Evolutionary conservation across 1,284 basidiomycete species (phyloP).

Genomic region (Butyriboletus regius): DNA sequence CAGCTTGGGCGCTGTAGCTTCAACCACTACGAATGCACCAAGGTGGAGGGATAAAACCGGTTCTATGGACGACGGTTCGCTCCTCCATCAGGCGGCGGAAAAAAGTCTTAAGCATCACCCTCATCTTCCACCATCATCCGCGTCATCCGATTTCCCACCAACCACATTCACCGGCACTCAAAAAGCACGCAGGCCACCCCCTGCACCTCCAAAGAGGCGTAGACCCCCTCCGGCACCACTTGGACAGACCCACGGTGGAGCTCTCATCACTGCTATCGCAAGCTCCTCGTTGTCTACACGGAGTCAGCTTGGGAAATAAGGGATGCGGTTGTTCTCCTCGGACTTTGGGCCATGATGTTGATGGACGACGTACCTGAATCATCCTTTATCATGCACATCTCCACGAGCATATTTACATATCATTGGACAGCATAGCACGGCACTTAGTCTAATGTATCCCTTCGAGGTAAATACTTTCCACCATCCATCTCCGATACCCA

Average conservation of each 20-base stretch:
- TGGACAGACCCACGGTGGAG: conserved; percentile 39
- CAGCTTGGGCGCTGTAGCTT: conserved; percentile 44
- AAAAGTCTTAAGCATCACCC: conserved; percentile 13
- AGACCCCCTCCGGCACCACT: conserved; percentile 60
- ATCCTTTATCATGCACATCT: conserved; percentile 11
- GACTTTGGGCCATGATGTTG: conserved; percentile 2
- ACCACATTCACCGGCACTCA: conserved; percentile 2
- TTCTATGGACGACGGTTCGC: conserved; percentile 29
- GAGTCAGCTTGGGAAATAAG: conserved; percentile 17
- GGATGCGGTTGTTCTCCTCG: background rate
- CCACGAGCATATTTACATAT: conserved; percentile 15
- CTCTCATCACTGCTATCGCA: conserved; percentile 48
- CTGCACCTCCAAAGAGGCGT: conserved; percentile 54
- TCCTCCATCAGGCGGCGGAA: conserved; percentile 14
- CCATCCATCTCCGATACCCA: conserved; percentile 1
- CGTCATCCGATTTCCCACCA: conserved; percentile 15
- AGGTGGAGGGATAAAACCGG: conserved; percentile 30
- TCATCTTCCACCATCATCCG: conserved; percentile 14
- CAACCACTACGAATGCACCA: conserved; percentile 24
- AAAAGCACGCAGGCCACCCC: conserved; percentile 34
- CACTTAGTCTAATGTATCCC: conserved; percentile 12
- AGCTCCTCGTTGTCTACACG: conserved; percentile 17
- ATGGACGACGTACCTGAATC: conserved; percentile 8
- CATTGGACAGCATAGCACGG: conserved; percentile 22
- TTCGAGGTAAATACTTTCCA: conserved; percentile 8